These are phyloP conservation scores for Crassisporium funariophilum DNA, from an alignment of 768 basidiomycete species.

Conservation along the genomic window DNA sequence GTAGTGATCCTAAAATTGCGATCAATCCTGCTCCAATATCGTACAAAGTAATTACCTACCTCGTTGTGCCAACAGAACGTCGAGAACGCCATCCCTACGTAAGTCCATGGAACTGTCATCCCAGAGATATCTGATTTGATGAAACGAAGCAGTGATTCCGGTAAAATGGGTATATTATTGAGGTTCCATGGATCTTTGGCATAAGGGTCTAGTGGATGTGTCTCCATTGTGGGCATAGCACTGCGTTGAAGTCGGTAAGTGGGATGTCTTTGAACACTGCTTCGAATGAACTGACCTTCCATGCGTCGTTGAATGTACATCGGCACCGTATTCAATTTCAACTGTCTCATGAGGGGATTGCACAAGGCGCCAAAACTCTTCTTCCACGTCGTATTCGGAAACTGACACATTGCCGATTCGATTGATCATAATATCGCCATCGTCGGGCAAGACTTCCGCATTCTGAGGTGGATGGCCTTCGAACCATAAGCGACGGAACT, in stretches of 20 bases:
- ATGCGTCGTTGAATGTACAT: constrained; percentile 96
- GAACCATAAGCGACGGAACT: constrained; percentile 91
- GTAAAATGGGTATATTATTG: constrained; percentile 93
- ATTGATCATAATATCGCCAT: constrained; percentile 51
- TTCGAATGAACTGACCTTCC: constrained; percentile 70
- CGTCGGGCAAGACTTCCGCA: constrained; percentile 34
- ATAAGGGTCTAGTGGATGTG: constrained; percentile 85
- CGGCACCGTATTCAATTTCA: constrained; percentile 99
- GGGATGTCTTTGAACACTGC: background rate
- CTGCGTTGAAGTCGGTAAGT: constrained; percentile 40
- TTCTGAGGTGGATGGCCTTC: constrained; percentile 64
- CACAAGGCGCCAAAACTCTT: constrained; percentile 96
- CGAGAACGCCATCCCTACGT: constrained; percentile 98
- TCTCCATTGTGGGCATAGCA: constrained; percentile 94
- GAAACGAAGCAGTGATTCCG: constrained; percentile 91
- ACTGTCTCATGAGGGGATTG: constrained; percentile 89
- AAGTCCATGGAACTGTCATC: constrained; percentile 99
- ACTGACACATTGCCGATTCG: constrained; percentile 63
- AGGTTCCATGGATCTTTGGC: constrained; percentile 96
- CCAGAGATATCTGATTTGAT: constrained; percentile 99
- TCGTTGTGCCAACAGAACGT: constrained; percentile 99
- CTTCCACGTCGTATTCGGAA: constrained; percentile 91
- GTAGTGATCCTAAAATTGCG: constrained; percentile 81
- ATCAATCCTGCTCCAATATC: background rate
- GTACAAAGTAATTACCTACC: constrained; percentile 42